Evolutionary conservation across 2,329 filamentous ascomycete species (phyloP).

Genomic region (Thelonectria olida): DNA sequence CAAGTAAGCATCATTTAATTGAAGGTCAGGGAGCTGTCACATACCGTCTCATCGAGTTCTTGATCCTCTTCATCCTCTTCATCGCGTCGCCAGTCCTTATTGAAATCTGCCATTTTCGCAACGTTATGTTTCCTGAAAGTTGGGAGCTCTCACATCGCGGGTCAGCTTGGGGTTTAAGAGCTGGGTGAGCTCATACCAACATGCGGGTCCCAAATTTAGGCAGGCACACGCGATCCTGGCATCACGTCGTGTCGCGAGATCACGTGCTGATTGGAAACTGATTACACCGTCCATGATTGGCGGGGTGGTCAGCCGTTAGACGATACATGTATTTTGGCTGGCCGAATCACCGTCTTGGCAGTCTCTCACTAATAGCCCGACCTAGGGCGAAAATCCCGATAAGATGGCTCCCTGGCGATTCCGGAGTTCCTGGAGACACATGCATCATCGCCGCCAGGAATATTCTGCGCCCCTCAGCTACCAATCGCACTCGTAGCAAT

Average conservation of each 20-base stretch:
- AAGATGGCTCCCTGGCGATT: slow-evolving; percentile 35
- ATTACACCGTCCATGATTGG: slow-evolving; percentile 43
- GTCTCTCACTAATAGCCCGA: slow-evolving; percentile 20
- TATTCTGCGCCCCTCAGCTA: slow-evolving; percentile 31
- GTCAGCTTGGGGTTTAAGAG: slow-evolving; percentile 35
- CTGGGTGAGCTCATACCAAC: slow-evolving; percentile 32
- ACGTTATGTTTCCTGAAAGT: slow-evolving; percentile 20
- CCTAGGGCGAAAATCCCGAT: slow-evolving; percentile 28
- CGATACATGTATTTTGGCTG: slow-evolving; percentile 12
- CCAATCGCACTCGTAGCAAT: slow-evolving; percentile 30
- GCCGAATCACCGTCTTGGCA: background rate
- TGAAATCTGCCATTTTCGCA: slow-evolving; percentile 44
- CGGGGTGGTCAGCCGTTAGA: background rate
- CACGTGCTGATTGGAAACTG: slow-evolving; percentile 38
- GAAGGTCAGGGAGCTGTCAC: slow-evolving; percentile 27
- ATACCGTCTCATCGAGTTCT: slow-evolving; percentile 70
- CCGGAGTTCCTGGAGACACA: slow-evolving; percentile 33
- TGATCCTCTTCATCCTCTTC: slow-evolving; percentile 73
- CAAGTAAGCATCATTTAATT: slow-evolving; percentile 23
- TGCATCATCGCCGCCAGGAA: slow-evolving; percentile 40
- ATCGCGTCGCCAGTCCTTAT: slow-evolving; percentile 56
- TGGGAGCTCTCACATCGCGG: slow-evolving; percentile 26
- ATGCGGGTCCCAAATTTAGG: slow-evolving; percentile 39
- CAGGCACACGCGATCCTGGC: slow-evolving; percentile 45
- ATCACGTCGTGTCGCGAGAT: slow-evolving; percentile 41